A percentile compares a stretch with the other conserved stretches of the same genome.
phyloP scores from a whole-genome alignment of 1,284 basidiomycete species.

The Apiotrichum laibachii region DNA sequence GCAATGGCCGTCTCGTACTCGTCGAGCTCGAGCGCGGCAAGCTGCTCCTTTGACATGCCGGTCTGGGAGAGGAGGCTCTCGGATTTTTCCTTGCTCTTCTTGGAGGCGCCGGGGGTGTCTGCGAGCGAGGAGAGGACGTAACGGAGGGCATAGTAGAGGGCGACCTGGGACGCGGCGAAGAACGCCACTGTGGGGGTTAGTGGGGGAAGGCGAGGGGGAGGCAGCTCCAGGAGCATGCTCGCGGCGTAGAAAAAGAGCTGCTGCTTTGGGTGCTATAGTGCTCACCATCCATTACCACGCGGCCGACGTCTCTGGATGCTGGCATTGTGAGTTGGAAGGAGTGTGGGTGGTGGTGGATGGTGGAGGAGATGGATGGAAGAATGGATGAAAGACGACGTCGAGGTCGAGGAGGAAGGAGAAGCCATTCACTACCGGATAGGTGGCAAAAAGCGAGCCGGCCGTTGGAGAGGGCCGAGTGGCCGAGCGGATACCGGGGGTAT shows the following conservation, averaged over 20 bases:
- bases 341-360: not conserved
- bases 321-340: slow-evolving; percentile 19
- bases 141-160: slow-evolving; percentile 49
- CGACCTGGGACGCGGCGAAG: slow-evolving; percentile 59
- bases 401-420: not conserved
- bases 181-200: slow-evolving; percentile 56
- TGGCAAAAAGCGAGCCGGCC: not conserved
- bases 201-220: not conserved
- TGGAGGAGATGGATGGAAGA: too few relatives aligned
- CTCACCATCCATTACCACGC: slow-evolving; percentile 52
- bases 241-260: not conserved
- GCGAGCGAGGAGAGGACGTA: slow-evolving; percentile 48
- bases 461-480: too few relatives aligned
- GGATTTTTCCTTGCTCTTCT: slow-evolving; percentile 47
- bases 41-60: slow-evolving; percentile 41
- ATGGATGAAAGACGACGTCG: not conserved
- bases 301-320: slow-evolving; percentile 43
- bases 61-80: slow-evolving; percentile 42
- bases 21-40: slow-evolving; percentile 56
- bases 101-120: slow-evolving; percentile 33
- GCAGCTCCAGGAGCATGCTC: too few relatives aligned
- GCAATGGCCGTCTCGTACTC: slow-evolving; percentile 58
- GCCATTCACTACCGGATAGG: not conserved
- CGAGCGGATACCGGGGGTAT: too few relatives aligned
- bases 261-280: not conserved